Conservation (phyloP, 768 basidiomycete genomes). For the Lactarius indigo region DNA sequence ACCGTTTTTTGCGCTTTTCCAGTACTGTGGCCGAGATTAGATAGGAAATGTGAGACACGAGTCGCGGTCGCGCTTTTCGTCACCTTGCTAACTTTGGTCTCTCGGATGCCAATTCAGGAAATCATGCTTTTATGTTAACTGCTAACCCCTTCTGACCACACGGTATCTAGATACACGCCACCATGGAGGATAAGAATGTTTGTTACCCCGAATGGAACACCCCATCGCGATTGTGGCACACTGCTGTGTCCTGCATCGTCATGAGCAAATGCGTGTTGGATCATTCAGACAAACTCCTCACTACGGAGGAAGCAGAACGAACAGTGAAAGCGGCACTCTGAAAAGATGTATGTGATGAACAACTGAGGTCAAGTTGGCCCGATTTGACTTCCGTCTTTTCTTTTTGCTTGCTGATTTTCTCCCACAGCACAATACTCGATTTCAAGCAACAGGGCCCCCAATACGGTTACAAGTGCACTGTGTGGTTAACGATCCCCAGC, state of each 20-base stretch:
- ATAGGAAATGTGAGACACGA: too few species aligned
- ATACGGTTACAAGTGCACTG: background rate
- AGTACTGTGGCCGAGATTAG: background rate
- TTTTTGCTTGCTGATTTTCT: background rate
- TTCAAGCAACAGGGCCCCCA: background rate
- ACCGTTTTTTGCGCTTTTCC: background rate
- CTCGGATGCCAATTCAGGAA: background rate
- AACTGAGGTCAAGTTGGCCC: background rate
- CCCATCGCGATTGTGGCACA: too few species aligned
- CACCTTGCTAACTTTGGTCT: background rate
- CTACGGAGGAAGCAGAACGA: background rate
- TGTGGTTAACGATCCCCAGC: background rate
- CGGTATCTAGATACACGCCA: background rate
- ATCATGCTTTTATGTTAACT: background rate
- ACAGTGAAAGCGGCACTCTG: background rate
- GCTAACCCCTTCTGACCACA: background rate
- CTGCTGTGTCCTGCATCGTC: background rate
- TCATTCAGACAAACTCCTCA: background rate
- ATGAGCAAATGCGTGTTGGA: background rate
- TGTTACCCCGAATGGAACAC: background rate
- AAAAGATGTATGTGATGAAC: background rate
- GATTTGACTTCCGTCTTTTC: background rate
- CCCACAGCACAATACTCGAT: background rate
- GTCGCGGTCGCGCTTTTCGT: background rate
- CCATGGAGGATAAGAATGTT: background rate